phyloP scores from a whole-genome alignment of 768 basidiomycete species.

The Kwoniella mangroviensis region DNA sequence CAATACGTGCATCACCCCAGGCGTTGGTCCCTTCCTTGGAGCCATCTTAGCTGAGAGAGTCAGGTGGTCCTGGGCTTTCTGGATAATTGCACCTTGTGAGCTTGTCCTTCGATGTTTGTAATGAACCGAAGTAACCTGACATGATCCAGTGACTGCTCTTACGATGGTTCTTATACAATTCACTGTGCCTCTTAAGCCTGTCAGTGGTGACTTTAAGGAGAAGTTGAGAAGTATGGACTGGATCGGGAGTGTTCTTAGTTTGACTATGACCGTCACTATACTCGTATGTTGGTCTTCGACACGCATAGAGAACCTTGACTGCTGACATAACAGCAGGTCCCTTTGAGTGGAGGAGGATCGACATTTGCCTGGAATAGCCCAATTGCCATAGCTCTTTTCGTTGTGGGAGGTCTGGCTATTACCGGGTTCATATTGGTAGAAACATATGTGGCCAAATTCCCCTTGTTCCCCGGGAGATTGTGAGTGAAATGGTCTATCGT shows the following conservation, averaged over 20 bases:
- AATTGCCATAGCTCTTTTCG: slow-evolving; percentile 40
- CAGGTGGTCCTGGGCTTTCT: slow-evolving; percentile 33
- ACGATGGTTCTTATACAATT: slow-evolving; percentile 33
- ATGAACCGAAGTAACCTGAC: not conserved
- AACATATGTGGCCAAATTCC: slow-evolving; percentile 24
- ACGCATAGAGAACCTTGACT: not conserved
- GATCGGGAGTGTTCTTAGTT: slow-evolving; percentile 36
- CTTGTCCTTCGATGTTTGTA: not conserved
- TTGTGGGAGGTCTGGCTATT: slow-evolving; percentile 24
- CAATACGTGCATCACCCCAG: not conserved
- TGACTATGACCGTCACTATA: slow-evolving; percentile 40
- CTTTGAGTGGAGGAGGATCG: slow-evolving; percentile 42
- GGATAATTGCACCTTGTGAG: slow-evolving; percentile 33
- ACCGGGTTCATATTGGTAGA: slow-evolving; percentile 35
- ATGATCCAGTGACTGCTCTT: slow-evolving; percentile 18
- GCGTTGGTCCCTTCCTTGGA: slow-evolving; percentile 23
- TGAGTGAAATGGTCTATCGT: slow-evolving; percentile 4
- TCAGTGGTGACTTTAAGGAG: slow-evolving; percentile 29
- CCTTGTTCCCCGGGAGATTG: slow-evolving; percentile 41
- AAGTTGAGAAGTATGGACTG: slow-evolving; percentile 45
- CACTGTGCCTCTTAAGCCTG: slow-evolving; percentile 33
- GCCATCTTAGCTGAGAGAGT: slow-evolving; percentile 29
- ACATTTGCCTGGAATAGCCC: slow-evolving; percentile 41
- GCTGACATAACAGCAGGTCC: slow-evolving; percentile 18
- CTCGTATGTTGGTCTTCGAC: slow-evolving; percentile 24